phyloP scores from a whole-genome alignment of 495 filamentous ascomycete genomes.

The Hypomontagnella submonticulosa region DNA sequence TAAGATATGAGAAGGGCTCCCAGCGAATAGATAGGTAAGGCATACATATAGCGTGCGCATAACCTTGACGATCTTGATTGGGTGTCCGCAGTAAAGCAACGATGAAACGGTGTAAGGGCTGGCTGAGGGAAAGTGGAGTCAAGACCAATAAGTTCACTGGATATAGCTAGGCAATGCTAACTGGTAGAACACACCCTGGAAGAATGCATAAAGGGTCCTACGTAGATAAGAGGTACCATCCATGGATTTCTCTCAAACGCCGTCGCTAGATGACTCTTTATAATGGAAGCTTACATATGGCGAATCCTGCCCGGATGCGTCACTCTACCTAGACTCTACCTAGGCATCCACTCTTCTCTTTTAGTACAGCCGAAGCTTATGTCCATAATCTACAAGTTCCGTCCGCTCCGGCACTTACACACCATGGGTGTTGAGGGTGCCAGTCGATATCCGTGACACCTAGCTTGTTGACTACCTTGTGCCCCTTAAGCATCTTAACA shows the following conservation, averaged over 20 bases:
- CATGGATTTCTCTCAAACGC: slow-evolving; percentile 38
- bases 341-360: slow-evolving; percentile 20
- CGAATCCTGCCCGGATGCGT: slow-evolving; percentile 17
- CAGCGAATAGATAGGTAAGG: not conserved
- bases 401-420: slow-evolving; percentile 92
- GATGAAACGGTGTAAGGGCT: slow-evolving; percentile 18
- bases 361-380: slow-evolving; percentile 40
- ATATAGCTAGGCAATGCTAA: slow-evolving; percentile 8
- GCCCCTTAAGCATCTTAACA: slow-evolving; percentile 91
- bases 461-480: slow-evolving; percentile 80
- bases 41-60: slow-evolving; percentile 6
- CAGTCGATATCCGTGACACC: slow-evolving; percentile 95
- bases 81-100: slow-evolving; percentile 1
- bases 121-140: slow-evolving; percentile 20
- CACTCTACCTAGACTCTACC: too few species aligned
- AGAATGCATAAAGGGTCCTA: slow-evolving; percentile 5
- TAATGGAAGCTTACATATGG: slow-evolving; percentile 19
- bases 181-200: slow-evolving; percentile 6
- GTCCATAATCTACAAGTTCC: slow-evolving; percentile 71
- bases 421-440: slow-evolving; percentile 93
- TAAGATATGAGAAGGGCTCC: too few species aligned
- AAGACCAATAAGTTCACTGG: slow-evolving; percentile 16
- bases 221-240: slow-evolving; percentile 16
- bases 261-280: slow-evolving; percentile 37
- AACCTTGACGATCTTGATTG: slow-evolving; percentile 22